These are phyloP conservation scores for Gossypium arboreum DNA, from an alignment of 345 rosid genomes.

Conservation along the genomic window DNA sequence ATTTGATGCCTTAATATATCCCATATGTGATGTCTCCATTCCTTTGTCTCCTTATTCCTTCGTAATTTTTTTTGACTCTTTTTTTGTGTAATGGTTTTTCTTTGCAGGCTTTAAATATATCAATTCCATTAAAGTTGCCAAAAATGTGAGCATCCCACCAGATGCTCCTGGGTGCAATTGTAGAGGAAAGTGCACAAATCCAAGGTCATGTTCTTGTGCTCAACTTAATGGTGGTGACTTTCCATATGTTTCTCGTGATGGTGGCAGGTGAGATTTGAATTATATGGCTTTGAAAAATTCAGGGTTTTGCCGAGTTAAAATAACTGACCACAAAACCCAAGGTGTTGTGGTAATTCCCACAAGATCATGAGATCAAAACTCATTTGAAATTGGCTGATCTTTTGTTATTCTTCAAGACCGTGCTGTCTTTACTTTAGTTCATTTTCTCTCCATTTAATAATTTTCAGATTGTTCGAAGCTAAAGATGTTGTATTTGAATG, in stretches of 20 bases:
- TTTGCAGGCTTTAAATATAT: conserved; percentile 45
- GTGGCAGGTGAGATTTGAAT: conserved; percentile 48
- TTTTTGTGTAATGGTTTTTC: background rate
- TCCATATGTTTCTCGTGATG: conserved; percentile 50
- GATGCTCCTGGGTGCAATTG: conserved; percentile 40
- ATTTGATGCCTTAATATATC: background rate
- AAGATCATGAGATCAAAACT: background rate
- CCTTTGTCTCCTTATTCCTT: background rate
- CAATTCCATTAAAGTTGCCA: conserved; percentile 37
- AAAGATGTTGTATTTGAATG: conserved; percentile 63
- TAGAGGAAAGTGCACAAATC: conserved; percentile 42
- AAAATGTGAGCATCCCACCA: conserved; percentile 38
- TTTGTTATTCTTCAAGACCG: background rate
- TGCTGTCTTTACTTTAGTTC: background rate
- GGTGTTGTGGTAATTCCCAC: background rate
- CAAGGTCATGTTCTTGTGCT: conserved; percentile 54
- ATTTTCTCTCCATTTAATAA: background rate
- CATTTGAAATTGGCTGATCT: background rate
- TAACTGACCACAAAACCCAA: background rate
- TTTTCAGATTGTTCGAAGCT: conserved; percentile 45
- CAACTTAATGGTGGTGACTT: conserved; percentile 52
- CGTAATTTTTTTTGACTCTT: background rate
- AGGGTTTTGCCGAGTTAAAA: background rate
- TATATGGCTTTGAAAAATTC: background rate
- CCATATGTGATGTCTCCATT: background rate